phyloP scores from a whole-genome alignment of 768 basidiomycete genomes.

The Russula compacta region DNA sequence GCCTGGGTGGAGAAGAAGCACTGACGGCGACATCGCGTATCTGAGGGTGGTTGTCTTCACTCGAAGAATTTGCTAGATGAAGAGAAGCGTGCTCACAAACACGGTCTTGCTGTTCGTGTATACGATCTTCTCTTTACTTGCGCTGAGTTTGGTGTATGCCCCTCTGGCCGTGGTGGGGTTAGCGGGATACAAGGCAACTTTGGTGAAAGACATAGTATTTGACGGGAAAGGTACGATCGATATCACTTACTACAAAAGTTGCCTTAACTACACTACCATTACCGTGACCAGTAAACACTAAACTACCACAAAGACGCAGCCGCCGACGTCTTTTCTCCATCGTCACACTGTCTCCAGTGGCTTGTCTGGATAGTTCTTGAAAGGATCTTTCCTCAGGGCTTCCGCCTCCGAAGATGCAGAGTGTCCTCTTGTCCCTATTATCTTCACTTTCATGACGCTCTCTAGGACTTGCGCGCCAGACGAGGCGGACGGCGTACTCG shows the following conservation, averaged over 20 bases:
- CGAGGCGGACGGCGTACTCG: slow-evolving; percentile 26
- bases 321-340: neutral
- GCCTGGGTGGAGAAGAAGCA: slow-evolving; percentile 1
- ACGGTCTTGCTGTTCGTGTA: slow-evolving; percentile 82
- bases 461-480: slow-evolving; percentile 33
- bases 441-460: slow-evolving; percentile 62
- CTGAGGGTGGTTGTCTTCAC: neutral
- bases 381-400: slow-evolving; percentile 65
- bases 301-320: neutral
- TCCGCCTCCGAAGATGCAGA: slow-evolving; percentile 57
- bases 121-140: slow-evolving; percentile 69
- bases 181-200: slow-evolving; percentile 48
- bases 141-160: slow-evolving; percentile 60
- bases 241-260: neutral
- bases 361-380: slow-evolving; percentile 57
- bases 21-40: slow-evolving; percentile 19
- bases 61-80: neutral
- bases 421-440: slow-evolving; percentile 31
- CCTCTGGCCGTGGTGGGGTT: slow-evolving; percentile 64
- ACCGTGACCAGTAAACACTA: too few relatives aligned
- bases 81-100: slow-evolving; percentile 46
- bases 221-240: slow-evolving; percentile 2
- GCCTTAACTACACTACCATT: neutral
- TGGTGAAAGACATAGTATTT: slow-evolving; percentile 41
- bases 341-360: slow-evolving; percentile 10